Evolutionary conservation across 1,139 yeast genomes (phyloP).

Genomic region (Fermentozyma sake): DNA sequence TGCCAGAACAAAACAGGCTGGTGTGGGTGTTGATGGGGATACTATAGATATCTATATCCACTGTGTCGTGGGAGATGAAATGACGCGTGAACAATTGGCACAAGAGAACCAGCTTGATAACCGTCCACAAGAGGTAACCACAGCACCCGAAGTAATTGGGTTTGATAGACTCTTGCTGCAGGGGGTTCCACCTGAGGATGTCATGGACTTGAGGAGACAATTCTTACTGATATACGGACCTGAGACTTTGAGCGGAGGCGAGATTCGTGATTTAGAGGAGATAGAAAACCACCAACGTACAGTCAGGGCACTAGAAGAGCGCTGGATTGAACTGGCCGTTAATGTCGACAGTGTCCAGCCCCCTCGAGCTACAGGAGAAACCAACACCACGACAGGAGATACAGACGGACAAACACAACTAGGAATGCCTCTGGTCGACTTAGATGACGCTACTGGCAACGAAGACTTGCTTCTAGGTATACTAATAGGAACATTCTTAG

Average conservation of each 20-base stretch:
- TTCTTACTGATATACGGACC: constrained; percentile 64
- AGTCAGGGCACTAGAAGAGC: constrained; percentile 68
- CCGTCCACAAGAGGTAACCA: constrained; percentile 44
- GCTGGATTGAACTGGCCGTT: constrained; percentile 86
- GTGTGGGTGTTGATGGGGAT: constrained; percentile 11
- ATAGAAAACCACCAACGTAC: constrained; percentile 35
- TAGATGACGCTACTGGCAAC: constrained; percentile 40
- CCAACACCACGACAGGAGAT: constrained; percentile 5
- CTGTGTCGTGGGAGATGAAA: constrained; percentile 73
- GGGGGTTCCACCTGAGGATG: constrained; percentile 78
- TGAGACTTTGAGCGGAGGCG: constrained; percentile 10
- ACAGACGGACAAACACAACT: constrained; percentile 11
- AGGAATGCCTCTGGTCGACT: constrained; percentile 21
- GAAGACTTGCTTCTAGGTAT: constrained; percentile 63
- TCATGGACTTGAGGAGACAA: constrained; percentile 66
- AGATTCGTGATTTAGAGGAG: constrained; percentile 39
- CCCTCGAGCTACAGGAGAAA: too few relatives aligned
- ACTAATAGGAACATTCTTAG: constrained; percentile 58
- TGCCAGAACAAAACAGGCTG: constrained; percentile 16
- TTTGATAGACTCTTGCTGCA: constrained; percentile 79
- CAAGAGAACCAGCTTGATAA: constrained; percentile 62
- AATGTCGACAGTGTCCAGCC: constrained; percentile 18
- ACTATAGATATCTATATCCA: constrained; percentile 52
- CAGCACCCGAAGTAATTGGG: constrained; percentile 73
- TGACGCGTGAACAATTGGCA: constrained; percentile 54